phyloP scores from a whole-genome alignment of 305 asterid species.

The Euphrasia arctica region DNA sequence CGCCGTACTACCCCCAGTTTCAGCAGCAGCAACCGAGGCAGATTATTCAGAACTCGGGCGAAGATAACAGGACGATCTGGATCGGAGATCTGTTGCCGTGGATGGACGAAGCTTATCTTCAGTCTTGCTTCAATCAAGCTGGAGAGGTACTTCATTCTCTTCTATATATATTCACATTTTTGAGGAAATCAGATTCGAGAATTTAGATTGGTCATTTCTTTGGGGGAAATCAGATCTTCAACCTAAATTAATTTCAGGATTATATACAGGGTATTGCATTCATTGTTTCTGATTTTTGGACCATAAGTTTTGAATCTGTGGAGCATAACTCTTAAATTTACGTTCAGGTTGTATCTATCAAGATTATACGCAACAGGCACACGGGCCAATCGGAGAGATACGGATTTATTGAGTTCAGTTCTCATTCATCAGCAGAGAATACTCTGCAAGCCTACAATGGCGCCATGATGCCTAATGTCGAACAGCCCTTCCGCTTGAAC shows the following conservation, averaged over 20 bases:
- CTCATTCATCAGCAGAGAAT: conserved; percentile 82
- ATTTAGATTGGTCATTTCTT: conserved; percentile 2
- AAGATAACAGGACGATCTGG: conserved; percentile 79
- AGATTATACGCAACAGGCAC: conserved; percentile 94
- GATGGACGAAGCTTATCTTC: conserved; percentile 84
- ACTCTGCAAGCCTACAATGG: conserved; percentile 74
- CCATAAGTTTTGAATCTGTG: neutral
- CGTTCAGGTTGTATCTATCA: conserved; percentile 68
- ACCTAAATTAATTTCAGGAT: neutral
- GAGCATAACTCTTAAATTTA: neutral
- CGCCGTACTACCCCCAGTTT: conserved; percentile 53
- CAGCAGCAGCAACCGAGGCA: conserved; percentile 38
- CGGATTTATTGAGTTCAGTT: conserved; percentile 81
- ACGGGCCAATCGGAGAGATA: conserved; percentile 96
- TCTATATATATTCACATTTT: neutral
- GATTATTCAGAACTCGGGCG: conserved; percentile 45
- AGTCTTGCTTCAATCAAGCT: conserved; percentile 54
- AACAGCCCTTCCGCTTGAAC: conserved; percentile 88
- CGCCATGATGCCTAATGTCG: conserved; percentile 75
- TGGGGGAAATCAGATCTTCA: conserved; percentile 2
- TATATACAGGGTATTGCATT: neutral
- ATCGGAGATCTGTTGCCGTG: conserved; percentile 89
- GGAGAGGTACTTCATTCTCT: conserved; percentile 46
- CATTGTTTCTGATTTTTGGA: neutral
- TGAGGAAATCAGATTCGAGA: neutral